Base-by-base conservation (phyloP, 805 yeast genomes). In the Barnettozyma californica region DNA sequence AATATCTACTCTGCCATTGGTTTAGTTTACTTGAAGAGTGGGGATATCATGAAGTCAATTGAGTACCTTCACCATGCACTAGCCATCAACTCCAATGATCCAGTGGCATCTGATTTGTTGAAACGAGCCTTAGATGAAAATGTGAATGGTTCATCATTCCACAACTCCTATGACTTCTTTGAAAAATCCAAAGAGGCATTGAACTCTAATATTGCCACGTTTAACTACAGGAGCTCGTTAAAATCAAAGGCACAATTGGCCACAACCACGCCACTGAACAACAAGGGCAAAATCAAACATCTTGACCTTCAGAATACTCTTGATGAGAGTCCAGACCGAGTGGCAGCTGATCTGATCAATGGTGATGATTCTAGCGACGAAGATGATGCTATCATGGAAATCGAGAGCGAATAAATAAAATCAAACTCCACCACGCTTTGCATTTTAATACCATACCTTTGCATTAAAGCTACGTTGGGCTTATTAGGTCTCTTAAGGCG, bases 1-100 rank as follows among this genome's bases (percentile, higher is more conserved):
- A 88, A 85, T 57, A 74, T 88, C 4, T 78, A 84, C 53, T 76
- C 97, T 1, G 88, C 98, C 0, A 78, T 94, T 58, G 99, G 96
- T 0, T 74, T 92, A 44, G 80, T 91, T 2, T 75, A 89, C 60
- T 71, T 94, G 61, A 88, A 86, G 58, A 68, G 79, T 53, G 87
- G 87, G 2, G 74, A 83, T 47, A 58, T 73, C 20, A 71, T 73
- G 44, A 80, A 78, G 53, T 92, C 97, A 0, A 82, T 92, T 35
- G 86, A 83, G 53, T 73, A 77, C 27, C 70, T 94, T 46, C 97
- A 92, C 62, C 82, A 79, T 56, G 92, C 97, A 0, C 70, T 94
- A 47, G 86, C 95, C 0, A 67, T 91, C 3, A 68, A 80, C 9
- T 91, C 96, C 1, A 76, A 81, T 38, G 96, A 92, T 62, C 85